Conservation (phyloP, 768 basidiomycete species). For the Cystobasidium onofrii region DNA sequence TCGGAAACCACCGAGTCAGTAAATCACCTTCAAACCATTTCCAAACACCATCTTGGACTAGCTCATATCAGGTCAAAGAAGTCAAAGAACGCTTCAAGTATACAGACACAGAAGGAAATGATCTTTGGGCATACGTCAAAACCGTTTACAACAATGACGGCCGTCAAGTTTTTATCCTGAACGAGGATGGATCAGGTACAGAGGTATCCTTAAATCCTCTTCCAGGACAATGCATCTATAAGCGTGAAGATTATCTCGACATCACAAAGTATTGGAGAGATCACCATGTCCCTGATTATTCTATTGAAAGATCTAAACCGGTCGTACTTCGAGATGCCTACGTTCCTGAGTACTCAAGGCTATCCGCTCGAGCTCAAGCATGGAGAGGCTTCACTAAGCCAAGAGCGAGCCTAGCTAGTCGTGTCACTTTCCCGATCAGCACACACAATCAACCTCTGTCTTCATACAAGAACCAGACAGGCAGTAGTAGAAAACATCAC, state of each 20-base stretch:
- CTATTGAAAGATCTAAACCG: not conserved
- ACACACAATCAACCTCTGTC: no score
- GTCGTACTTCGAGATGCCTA: not conserved
- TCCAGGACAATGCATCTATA: not conserved
- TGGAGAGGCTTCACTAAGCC: not conserved
- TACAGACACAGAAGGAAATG: not conserved
- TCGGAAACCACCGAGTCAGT: no score
- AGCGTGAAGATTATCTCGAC: not conserved
- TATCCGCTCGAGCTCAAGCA: not conserved
- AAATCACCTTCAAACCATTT: not conserved
- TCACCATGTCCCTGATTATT: not conserved
- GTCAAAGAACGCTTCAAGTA: not conserved
- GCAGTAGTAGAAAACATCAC: not conserved
- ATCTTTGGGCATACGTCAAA: not conserved
- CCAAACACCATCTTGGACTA: not conserved
- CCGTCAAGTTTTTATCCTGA: not conserved
- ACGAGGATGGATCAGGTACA: not conserved
- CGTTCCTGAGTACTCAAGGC: not conserved
- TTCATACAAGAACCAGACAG: not conserved
- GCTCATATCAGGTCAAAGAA: not conserved
- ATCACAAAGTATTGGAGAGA: not conserved
- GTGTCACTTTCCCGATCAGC: not conserved
- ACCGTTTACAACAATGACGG: not conserved
- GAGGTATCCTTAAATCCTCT: not conserved
- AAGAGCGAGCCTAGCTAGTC: not conserved